Evolutionary conservation across 805 yeast species (phyloP), one percentile per base, ranked within the genome.

Genomic region (Kodamaea neixiangensis): DNA sequence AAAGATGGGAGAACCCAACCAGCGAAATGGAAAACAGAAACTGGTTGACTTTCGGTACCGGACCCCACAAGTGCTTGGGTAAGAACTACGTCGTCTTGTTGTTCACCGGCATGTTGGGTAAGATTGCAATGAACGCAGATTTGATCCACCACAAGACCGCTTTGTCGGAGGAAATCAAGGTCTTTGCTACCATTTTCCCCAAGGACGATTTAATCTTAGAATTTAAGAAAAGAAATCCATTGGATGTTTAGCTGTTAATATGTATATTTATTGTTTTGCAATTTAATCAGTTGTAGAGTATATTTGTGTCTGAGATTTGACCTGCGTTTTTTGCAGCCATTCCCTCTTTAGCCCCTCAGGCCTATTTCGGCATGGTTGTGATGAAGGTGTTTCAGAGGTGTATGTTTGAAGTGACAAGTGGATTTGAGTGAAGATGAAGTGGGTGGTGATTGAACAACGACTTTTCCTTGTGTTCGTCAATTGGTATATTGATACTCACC

Each of bases 111-210:
- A 77, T 93, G 78, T 81, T 94, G 64, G 99, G 99, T 66, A 94
- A 94, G 72, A 91, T 91, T 50, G 82, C 89, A 19, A 70, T 94
- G 81, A 73, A 80, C 60, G 79, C 91, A 48, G 92, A 94, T 69
- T 82, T 94, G 74, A 72, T 80, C 52, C 99, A 94, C 69, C 79
- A 83, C 57, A 83, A 86, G 44, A 94, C 99, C 19, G 87, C 85
- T 39, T 75, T 86, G 59, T 85, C 93, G 59, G 99, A 94, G 75
- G 85, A 90, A 64, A 91, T 94, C 64, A 89, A 90, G 66, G 98
- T 94, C 37, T 94, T 94, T 68, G 99, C 99, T 21, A 94, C 99
- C 15, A 91, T 94, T 66, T 94, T 94, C 87, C 99, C 99, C 21
- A 84, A 89, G 69, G 99, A 94, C 72, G 97, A 94, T 68, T 83